Percentiles rank a stretch among this genome's conserved stretches.
phyloP scores from a whole-genome alignment of 305 asterid genomes.

The Solanum hybrid region DNA sequence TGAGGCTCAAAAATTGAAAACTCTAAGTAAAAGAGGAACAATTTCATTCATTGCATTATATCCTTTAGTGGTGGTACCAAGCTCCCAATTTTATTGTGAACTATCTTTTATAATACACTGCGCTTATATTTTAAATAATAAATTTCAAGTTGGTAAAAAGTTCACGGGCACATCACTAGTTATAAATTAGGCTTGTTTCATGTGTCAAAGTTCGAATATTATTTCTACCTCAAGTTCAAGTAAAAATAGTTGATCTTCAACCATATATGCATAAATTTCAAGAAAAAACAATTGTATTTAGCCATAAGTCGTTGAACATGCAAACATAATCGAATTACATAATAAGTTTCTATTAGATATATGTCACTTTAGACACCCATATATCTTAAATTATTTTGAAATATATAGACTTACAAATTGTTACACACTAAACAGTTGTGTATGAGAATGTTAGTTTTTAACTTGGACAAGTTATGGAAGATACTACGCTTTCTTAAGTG shows the following conservation, averaged over 20 bases:
- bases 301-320: not conserved
- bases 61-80: too few relatives aligned
- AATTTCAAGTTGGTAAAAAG: not conserved
- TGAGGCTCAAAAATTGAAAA: not conserved
- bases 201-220: not conserved
- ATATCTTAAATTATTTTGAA: accelerated
- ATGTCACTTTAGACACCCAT: accelerated
- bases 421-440: not conserved
- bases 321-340: not conserved
- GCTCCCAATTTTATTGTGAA: not conserved
- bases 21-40: accelerated
- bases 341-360: accelerated
- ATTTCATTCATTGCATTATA: not conserved
- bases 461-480: not conserved
- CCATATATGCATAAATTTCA: accelerated
- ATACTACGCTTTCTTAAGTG: not conserved
- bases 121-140: too few relatives aligned
- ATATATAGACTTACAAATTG: not conserved
- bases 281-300: too few relatives aligned
- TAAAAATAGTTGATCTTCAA: not conserved
- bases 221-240: not conserved
- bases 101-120: not conserved
- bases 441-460: not conserved
- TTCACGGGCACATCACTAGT: not conserved
- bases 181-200: not conserved